Evolutionary conservation across 2,329 filamentous ascomycete genomes (phyloP).

Genomic region (Talaromyces atroroseus): DNA sequence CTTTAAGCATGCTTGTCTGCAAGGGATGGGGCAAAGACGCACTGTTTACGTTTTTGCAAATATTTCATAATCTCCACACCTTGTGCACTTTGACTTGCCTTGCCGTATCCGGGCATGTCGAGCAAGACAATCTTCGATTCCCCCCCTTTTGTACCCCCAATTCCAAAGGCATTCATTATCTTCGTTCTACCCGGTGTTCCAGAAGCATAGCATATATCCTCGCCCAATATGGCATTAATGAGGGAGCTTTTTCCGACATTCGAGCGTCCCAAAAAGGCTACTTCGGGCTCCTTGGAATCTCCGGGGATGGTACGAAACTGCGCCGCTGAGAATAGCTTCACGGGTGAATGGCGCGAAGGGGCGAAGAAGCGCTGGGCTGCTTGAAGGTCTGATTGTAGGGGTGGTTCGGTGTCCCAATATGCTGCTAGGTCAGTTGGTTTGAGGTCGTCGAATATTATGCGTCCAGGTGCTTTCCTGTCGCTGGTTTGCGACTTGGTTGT

Average conservation of each 20-base stretch:
- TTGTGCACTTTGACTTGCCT: constrained; percentile 57
- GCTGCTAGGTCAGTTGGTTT: constrained; percentile 33
- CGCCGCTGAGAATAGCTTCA: constrained; percentile 55
- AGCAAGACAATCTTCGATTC: constrained; percentile 53
- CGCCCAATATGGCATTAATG: constrained; percentile 58
- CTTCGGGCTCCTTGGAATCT: constrained; percentile 51
- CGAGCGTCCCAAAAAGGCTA: constrained; percentile 62
- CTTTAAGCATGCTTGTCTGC: background rate
- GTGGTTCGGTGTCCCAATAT: constrained; percentile 46
- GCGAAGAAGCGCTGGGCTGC: constrained; percentile 45
- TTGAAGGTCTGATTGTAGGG: constrained; percentile 37
- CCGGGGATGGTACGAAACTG: constrained; percentile 57
- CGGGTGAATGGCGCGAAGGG: constrained; percentile 42
- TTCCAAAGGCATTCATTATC: constrained; percentile 61
- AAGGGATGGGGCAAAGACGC: constrained; percentile 19
- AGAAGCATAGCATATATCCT: constrained; percentile 50
- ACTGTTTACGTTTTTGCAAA: constrained; percentile 56
- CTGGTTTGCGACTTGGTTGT: background rate
- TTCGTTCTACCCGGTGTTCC: constrained; percentile 57
- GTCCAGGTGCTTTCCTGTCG: background rate
- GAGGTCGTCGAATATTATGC: constrained; percentile 25
- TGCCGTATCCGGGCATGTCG: constrained; percentile 68
- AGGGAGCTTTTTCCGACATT: constrained; percentile 67
- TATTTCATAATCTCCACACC: constrained; percentile 65
- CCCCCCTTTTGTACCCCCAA: constrained; percentile 46